Base-by-base conservation (phyloP, 2,329 filamentous ascomycete genomes). In the Pseudogymnoascus pannorum region DNA sequence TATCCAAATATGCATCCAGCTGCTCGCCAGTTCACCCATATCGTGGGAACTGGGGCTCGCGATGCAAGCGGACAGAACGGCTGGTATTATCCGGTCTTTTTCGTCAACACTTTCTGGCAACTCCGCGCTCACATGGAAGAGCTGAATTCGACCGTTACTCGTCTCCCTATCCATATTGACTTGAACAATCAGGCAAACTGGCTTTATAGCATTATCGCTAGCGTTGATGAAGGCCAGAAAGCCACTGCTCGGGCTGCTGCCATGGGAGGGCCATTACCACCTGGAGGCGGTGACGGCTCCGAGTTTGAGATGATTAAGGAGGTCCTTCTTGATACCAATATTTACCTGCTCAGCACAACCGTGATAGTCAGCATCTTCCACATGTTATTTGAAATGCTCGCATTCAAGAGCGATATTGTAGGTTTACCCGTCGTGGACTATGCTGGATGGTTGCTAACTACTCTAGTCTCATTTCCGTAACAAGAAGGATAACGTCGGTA, bases 401-500 rank as follows among this genome's bases (percentile, higher is more conserved):
- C 94, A 1, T 99, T 99, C 79, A 96, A 96, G 71, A 96, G 89
- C 72, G 94, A 99, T 73, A 96, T 99, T 73, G 86, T 78, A 72
- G 74, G 76, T 60, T 16, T 44, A 29, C 18, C n/a, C 5, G n/a
- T 14, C 18, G 20, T n/a, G 5, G 9, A 22, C 16, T 5, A n/a
- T 9, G 22, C 57, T 36, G 8, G 29, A 40, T 57, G n/a, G 16
- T 16, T n/a, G 14, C 22, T 44, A 60, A 60, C 12, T 40, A 2
- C 16, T 35, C 35, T 9, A 78, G 76, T 81, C 92, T 57, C 94
- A 99, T 76, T 99, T 94, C 85, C 91, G 92, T 72, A 97, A 97
- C 80, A 99, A 99, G 87, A 99, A 99, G 81, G 95, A 97, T 78
- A 94, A 96, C 63, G 89, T 99, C 26, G 94, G 94, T 65, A 96